These are phyloP conservation scores for Elaeagnus macrophylla DNA, from an alignment of 306 rosid species.

Conservation along the genomic window DNA sequence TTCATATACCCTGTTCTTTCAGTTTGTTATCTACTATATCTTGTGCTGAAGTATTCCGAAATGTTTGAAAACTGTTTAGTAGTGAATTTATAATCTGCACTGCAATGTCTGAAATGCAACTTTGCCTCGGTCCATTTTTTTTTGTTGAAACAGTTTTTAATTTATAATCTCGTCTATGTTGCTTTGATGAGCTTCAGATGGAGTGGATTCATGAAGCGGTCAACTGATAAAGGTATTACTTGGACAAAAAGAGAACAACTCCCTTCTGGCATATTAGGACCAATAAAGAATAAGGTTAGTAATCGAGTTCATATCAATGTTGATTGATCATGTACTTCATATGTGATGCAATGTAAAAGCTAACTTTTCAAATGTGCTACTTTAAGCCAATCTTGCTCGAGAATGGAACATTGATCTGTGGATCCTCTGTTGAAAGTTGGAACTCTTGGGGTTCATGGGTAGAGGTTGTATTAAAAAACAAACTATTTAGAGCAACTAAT, in stretches of 20 bases:
- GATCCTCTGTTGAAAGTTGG: conserved; percentile 99
- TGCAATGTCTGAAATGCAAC: too few relatives aligned
- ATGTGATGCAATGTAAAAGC: background rate
- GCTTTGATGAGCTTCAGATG: conserved; percentile 44
- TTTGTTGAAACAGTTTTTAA: too few relatives aligned
- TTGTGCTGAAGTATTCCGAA: background rate
- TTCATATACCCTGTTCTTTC: conserved; percentile 4
- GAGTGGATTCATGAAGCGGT: conserved; percentile 86
- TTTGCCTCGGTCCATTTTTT: too few relatives aligned
- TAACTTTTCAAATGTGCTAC: conserved; percentile 8
- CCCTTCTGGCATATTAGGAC: conserved; percentile 97
- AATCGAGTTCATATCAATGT: conserved; percentile 7
- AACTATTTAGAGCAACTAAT: conserved; percentile 14
- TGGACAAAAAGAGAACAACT: conserved; percentile 88
- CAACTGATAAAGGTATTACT: conserved; percentile 66
- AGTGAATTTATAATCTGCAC: too few relatives aligned
- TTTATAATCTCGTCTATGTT: background rate
- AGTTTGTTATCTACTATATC: background rate
- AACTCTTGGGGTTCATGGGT: conserved; percentile 97
- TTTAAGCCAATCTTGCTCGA: conserved; percentile 84
- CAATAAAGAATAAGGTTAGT: conserved; percentile 84
- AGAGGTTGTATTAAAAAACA: conserved; percentile 44
- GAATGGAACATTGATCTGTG: conserved; percentile 66
- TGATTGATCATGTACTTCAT: conserved; percentile 1
- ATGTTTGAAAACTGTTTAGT: background rate